Evolutionary conservation across 768 basidiomycete genomes (phyloP).

Genomic region (Termitomyces eurrhizus): DNA sequence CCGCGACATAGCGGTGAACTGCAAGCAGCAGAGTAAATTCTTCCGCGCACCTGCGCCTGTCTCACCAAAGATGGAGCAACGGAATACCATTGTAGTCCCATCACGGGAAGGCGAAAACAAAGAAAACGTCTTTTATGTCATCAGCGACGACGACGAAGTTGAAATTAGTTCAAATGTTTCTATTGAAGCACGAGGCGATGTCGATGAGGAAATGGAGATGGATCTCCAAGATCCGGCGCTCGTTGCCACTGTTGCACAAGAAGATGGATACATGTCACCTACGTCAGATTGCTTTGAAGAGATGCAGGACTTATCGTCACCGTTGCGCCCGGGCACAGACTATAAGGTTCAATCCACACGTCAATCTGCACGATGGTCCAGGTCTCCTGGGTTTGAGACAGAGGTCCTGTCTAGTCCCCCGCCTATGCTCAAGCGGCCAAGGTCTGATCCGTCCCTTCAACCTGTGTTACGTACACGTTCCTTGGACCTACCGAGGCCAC

Average conservation of each 20-base stretch:
- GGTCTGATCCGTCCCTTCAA: conserved; percentile 4
- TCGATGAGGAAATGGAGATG: conserved; percentile 34
- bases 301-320: conserved; percentile 66
- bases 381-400: conserved; percentile 44
- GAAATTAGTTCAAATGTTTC: conserved; percentile 25
- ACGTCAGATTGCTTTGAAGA: conserved; percentile 51
- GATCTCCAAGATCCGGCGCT: conserved; percentile 36
- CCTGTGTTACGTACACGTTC: conserved; percentile 13
- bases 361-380: conserved; percentile 12
- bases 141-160: conserved; percentile 25
- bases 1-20: conserved; percentile 52
- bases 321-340: conserved; percentile 30
- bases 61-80: not conserved
- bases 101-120: conserved; percentile 35
- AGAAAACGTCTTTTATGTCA: conserved; percentile 36
- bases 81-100: conserved; percentile 25
- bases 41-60: conserved; percentile 20
- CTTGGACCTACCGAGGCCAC: conserved; percentile 12
- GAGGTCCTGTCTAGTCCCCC: conserved; percentile 52
- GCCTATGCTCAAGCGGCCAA: conserved; percentile 12
- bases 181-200: conserved; percentile 34
- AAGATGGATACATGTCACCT: conserved; percentile 84
- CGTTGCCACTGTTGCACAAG: conserved; percentile 56
- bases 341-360: conserved; percentile 11
- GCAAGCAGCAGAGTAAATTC: conserved; percentile 37